A percentile compares a stretch with the other conserved stretches of the same genome.
Evolutionary conservation across 2,329 filamentous ascomycete genomes (phyloP).

Genomic region (Pseudogymnoascus pannorum): DNA sequence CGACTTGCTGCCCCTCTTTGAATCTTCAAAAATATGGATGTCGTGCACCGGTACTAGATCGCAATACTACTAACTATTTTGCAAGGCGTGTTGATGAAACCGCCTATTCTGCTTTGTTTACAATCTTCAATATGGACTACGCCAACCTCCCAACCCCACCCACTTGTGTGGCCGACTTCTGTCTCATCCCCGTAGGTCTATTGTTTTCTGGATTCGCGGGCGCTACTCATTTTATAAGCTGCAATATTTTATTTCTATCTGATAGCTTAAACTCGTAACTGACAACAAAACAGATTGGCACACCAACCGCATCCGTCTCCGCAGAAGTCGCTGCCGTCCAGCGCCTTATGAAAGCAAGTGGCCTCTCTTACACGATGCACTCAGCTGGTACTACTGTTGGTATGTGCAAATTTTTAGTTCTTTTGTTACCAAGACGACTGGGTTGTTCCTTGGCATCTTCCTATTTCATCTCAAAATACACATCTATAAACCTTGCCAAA

Average conservation of each 20-base stretch:
- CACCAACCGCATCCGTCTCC: constrained; percentile 65
- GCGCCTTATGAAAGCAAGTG: constrained; percentile 71
- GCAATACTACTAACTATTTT: neutral
- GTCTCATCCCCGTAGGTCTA: constrained; percentile 66
- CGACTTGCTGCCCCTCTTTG: neutral
- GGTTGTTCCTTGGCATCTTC: neutral
- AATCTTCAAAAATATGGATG: constrained; percentile 2
- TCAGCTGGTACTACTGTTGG: constrained; percentile 88
- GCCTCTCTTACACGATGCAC: constrained; percentile 81
- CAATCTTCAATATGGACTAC: constrained; percentile 31
- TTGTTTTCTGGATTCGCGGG: neutral
- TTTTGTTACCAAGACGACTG: neutral
- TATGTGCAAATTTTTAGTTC: constrained; percentile 37
- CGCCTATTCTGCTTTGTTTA: neutral
- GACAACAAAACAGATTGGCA: constrained; percentile 59
- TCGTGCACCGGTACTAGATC: neutral
- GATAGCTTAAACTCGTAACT: neutral
- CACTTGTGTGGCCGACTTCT: constrained; percentile 82
- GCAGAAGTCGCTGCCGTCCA: constrained; percentile 86
- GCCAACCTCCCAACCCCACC: constrained; percentile 55
- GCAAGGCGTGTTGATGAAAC: neutral
- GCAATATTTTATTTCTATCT: neutral
- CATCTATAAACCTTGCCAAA: neutral
- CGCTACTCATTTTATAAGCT: neutral
- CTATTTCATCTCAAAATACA: neutral